Percentiles rank a stretch among this genome's conserved stretches.
These are phyloP conservation scores for Botryotinia globosa DNA, from an alignment of 2,329 filamentous ascomycete species.

Conservation along the genomic window DNA sequence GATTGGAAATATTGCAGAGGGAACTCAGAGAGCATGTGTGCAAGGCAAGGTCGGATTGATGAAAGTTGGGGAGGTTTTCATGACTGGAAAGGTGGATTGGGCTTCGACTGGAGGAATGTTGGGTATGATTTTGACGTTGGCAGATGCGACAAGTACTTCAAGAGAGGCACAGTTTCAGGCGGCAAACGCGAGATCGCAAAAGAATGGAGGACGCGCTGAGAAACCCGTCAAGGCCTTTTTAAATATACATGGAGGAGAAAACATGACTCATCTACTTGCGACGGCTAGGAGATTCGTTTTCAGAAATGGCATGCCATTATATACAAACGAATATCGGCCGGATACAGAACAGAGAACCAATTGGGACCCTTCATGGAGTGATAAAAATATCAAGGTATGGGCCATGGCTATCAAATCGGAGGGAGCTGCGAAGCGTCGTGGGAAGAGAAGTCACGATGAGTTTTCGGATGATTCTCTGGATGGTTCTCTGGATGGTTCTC, in stretches of 20 bases:
- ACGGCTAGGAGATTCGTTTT: constrained; percentile 83
- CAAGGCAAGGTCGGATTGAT: constrained; percentile 59
- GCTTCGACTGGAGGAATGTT: constrained; percentile 74
- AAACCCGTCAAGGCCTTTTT: constrained; percentile 43
- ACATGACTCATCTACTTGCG: constrained; percentile 77
- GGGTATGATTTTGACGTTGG: constrained; percentile 80
- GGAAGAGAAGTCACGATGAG: constrained; percentile 51
- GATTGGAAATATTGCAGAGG: constrained; percentile 80
- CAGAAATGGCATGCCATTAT: constrained; percentile 74
- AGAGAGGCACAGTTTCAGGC: constrained; percentile 40
- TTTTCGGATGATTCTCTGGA: constrained; percentile 37
- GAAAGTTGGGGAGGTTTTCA: constrained; percentile 73
- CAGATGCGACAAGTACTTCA: constrained; percentile 58
- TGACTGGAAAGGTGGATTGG: constrained; percentile 78
- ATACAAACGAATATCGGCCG: constrained; percentile 59
- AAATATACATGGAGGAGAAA: constrained; percentile 75
- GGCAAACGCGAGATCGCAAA: constrained; percentile 27
- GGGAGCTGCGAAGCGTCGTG: constrained; percentile 36
- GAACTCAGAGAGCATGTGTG: constrained; percentile 70
- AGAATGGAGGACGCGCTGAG: constrained; percentile 27
- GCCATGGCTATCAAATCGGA: constrained; percentile 60
- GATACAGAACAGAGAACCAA: constrained; percentile 34
- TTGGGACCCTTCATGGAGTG: constrained; percentile 65
- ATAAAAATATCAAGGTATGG: constrained; percentile 81
- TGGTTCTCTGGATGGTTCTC: constrained; percentile 13